Evolutionary conservation across 306 rosid genomes (phyloP), one percentile per base, ranked within the genome.

Genomic region (Abrus precatorius): DNA sequence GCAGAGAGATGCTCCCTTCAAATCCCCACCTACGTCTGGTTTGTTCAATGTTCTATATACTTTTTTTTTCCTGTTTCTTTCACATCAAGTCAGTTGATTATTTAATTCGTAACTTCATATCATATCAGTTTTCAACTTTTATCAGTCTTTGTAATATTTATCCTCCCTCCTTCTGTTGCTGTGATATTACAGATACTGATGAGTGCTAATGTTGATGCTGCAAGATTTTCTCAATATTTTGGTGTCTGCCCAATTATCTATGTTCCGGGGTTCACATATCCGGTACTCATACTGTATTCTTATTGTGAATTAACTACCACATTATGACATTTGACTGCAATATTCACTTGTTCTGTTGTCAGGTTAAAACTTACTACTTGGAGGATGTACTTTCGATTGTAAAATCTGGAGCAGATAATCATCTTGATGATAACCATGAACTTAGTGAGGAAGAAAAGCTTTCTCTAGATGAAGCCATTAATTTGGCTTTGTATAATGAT

Each of bases 241-340:
- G 99, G 98, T 71, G 90, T 90, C 83, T 95, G 99, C 88, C 99
- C 98, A 52, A 43, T 95, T 53, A 89, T 95, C 80, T 50, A 41
- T 50, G 97, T 95, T 79, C 98, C 99, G 2, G 99, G 99, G 66
- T 93, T 95, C 85, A 95, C 99, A 69, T 82, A 90, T 90, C 97
- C 94, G 79, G 99, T 95, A 93, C 77, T 7, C 68, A 78, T 78
- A 55, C 73, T 57, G 64, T 80, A 50, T 67, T 57, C 38, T 44
- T 69, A 20, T 59, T 72, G 47, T 84, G 49, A 50, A 63, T 81
- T 75, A 82, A 38, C 38, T 56, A 32, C 45, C 72, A 68, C 47
- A 73, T 69, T 49, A 34, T 64, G 11, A 60, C 60, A 38, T 68
- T 12, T 49, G 69, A n/a, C 75, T 81, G 20, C 72, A 48, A 33